These are phyloP conservation scores for Schizonepeta tenuifolia DNA, from an alignment of 257 asterid species.

Conservation along the genomic window DNA sequence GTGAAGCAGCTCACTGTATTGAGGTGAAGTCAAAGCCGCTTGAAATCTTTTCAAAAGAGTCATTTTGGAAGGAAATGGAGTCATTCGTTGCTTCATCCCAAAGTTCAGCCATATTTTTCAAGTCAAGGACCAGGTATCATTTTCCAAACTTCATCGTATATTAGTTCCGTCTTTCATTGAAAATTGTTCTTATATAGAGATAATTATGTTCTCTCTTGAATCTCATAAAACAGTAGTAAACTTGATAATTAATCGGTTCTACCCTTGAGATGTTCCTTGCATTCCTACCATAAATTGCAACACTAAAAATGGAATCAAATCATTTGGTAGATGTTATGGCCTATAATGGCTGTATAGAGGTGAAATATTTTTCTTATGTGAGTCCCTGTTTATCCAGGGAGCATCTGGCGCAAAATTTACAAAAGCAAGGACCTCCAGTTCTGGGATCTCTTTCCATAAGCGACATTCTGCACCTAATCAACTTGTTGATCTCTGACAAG, in stretches of 20 bases:
- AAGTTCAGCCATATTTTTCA: conserved; percentile 51
- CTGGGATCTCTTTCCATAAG: conserved; percentile 55
- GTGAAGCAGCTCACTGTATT: conserved; percentile 5
- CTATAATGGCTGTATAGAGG: background rate
- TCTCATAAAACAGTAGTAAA: background rate
- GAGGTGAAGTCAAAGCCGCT: conserved; percentile 34
- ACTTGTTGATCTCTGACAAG: conserved; percentile 71
- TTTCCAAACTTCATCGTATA: conserved; percentile 14
- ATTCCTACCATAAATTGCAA: background rate
- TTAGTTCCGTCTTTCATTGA: conserved; percentile 13
- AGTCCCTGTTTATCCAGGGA: conserved; percentile 46
- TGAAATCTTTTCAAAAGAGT: conserved; percentile 50
- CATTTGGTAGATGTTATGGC: background rate
- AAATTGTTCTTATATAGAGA: conserved; percentile 14
- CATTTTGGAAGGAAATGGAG: conserved; percentile 74
- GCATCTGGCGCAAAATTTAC: conserved; percentile 56
- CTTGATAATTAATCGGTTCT: background rate
- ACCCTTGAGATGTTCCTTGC: background rate
- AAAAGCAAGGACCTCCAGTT: conserved; percentile 54
- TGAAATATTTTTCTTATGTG: background rate
- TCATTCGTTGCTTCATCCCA: conserved; percentile 52
- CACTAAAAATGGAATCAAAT: background rate
- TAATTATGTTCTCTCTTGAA: background rate
- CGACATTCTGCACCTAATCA: conserved; percentile 61
- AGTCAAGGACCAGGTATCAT: conserved; percentile 70